phyloP scores from a whole-genome alignment of 345 rosid genomes.

The Xanthoceras sorbifolium region DNA sequence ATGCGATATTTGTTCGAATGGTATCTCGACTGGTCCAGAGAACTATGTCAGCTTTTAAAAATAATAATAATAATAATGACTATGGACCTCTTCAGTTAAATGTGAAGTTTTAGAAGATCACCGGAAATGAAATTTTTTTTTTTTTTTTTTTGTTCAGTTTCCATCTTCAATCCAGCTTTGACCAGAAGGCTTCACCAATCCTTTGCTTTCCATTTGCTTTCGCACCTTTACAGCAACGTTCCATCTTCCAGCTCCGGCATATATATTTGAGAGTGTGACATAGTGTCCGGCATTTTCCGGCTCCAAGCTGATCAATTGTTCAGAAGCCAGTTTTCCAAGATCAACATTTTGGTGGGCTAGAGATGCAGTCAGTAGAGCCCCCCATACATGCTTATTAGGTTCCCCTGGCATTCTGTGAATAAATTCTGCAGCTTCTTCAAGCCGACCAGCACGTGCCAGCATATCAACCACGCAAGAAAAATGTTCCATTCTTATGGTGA shows the following conservation, averaged over 20 bases:
- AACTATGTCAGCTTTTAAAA: too few species aligned
- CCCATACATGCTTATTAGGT: conserved; percentile 42
- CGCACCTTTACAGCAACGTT: conserved; percentile 36
- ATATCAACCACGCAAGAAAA: conserved; percentile 42
- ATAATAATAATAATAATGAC: too few species aligned
- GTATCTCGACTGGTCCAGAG: too few species aligned
- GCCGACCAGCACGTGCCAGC: conserved; percentile 43
- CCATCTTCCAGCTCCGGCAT: conserved; percentile 45
- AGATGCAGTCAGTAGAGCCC: conserved; percentile 39
- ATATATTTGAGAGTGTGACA: conserved; percentile 39
- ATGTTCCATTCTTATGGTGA: conserved; percentile 36
- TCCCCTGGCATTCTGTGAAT: conserved; percentile 34
- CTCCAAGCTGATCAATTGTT: conserved; percentile 37
- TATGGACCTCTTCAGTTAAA: too few species aligned
- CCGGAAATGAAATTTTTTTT: background rate
- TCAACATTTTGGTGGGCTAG: conserved; percentile 35
- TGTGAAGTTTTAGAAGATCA: too few species aligned
- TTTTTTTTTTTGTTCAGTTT: background rate
- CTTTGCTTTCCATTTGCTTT: conserved; percentile 35
- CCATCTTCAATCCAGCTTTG: conserved; percentile 35
- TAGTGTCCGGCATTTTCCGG: conserved; percentile 43
- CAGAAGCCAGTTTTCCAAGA: conserved; percentile 36
- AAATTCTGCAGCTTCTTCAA: conserved; percentile 37
- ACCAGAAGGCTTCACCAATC: conserved; percentile 36
- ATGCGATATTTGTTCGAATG: too few species aligned